Percentiles rank a stretch among this genome's conserved stretches.
phyloP scores from a whole-genome alignment of 192 early-diverging fungal species.

The Coemansia sp. region DNA sequence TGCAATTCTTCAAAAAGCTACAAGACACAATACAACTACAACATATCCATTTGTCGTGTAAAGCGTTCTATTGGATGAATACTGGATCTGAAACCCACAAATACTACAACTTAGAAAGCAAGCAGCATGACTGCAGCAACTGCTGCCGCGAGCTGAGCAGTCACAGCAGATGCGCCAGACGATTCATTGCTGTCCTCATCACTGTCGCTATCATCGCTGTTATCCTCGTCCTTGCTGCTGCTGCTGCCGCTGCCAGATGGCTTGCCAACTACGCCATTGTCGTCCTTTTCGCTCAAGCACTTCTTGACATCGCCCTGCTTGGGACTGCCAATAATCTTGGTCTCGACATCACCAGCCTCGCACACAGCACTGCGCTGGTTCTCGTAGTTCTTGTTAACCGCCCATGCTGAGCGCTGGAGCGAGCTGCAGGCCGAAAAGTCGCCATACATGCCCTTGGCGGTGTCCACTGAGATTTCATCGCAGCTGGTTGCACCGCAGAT shows the following conservation, averaged over 20 bases:
- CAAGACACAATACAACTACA: too few relatives aligned
- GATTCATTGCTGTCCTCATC: neutral
- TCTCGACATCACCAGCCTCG: slow-evolving; percentile 34
- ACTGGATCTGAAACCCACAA: neutral
- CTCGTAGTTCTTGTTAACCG: slow-evolving; percentile 46
- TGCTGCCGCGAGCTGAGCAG: neutral
- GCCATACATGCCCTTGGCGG: slow-evolving; percentile 44
- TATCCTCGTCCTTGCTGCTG: neutral
- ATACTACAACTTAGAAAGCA: neutral
- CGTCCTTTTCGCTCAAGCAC: slow-evolving; percentile 41
- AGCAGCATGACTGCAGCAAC: neutral
- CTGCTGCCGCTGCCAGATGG: slow-evolving; percentile 13
- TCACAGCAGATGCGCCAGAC: neutral
- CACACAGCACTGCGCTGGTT: slow-evolving; percentile 39
- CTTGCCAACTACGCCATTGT: slow-evolving; percentile 24
- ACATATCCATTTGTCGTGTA: too few relatives aligned
- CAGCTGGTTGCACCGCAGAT: slow-evolving; percentile 35
- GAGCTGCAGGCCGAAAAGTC: slow-evolving; percentile 44
- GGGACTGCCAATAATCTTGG: slow-evolving; percentile 25
- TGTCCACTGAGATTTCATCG: slow-evolving; percentile 37
- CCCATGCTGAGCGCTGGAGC: slow-evolving; percentile 38
- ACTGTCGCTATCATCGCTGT: neutral
- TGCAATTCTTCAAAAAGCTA: too few relatives aligned
- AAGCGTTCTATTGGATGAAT: neutral
- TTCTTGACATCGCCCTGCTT: slow-evolving; percentile 25